phyloP scores from a whole-genome alignment of 2,329 filamentous ascomycete species.

The Amylocarpus encephaloides region DNA sequence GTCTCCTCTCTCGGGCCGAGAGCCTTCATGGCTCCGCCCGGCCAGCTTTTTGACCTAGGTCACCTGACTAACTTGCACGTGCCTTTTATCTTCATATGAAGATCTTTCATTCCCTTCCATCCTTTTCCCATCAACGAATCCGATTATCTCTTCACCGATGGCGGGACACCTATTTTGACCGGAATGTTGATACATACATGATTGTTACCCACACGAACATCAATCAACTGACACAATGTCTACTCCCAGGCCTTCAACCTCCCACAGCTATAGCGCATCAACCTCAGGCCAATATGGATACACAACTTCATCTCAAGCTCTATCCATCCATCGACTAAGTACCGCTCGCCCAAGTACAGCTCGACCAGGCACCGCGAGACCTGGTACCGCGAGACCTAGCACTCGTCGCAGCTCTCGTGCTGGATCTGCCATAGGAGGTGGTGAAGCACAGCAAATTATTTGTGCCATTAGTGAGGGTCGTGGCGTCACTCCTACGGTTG shows the following conservation, averaged over 20 bases:
- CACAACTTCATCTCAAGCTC: slow-evolving; percentile 26
- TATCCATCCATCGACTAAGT: slow-evolving; percentile 19
- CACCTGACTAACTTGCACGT: no score
- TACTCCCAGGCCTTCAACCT: slow-evolving; percentile 21
- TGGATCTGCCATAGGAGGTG: slow-evolving; percentile 34
- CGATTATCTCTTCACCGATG: no score
- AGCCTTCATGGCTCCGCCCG: no score
- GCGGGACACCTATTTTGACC: background rate
- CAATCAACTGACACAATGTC: slow-evolving; percentile 13
- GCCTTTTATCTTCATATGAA: no score
- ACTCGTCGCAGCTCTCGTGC: slow-evolving; percentile 28
- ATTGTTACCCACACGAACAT: slow-evolving; percentile 16
- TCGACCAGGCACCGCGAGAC: slow-evolving; percentile 24
- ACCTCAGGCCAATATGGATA: slow-evolving; percentile 24
- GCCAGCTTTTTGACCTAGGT: no score
- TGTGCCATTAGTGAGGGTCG: slow-evolving; percentile 85
- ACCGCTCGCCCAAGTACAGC: slow-evolving; percentile 25
- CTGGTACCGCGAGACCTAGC: slow-evolving; percentile 27
- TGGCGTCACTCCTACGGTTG: slow-evolving; percentile 78
- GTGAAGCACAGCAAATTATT: slow-evolving; percentile 63
- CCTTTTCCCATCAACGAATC: background rate
- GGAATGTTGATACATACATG: background rate
- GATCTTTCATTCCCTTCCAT: background rate
- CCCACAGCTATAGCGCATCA: slow-evolving; percentile 21
- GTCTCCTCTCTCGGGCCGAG: background rate